Percentiles rank a stretch among this genome's conserved stretches.
Conservation (phyloP, 2,329 filamentous ascomycete species). For the Myriosclerotinia curreyana region DNA sequence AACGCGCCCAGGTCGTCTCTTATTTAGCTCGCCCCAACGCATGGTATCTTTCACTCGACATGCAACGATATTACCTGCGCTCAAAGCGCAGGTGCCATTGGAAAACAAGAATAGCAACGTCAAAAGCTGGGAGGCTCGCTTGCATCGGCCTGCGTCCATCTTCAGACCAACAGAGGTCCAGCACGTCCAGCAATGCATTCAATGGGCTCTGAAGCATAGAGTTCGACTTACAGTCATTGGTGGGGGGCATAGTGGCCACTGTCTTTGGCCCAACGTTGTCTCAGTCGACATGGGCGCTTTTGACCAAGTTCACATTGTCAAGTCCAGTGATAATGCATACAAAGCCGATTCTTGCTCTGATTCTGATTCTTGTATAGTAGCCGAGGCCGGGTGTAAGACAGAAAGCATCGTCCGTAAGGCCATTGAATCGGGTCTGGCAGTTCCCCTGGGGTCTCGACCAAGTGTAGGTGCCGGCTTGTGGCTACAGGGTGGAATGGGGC, state of each 20-base stretch:
- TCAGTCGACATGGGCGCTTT: constrained; percentile 59
- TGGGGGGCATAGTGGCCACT: constrained; percentile 60
- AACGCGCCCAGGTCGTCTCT: constrained; percentile 41
- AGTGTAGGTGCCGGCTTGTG: constrained; percentile 62
- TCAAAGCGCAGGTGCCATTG: constrained; percentile 43
- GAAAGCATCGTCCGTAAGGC: constrained; percentile 49
- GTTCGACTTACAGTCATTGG: constrained; percentile 51
- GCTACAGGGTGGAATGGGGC: constrained; percentile 63
- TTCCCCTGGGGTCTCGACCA: constrained; percentile 59
- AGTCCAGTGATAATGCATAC: constrained; percentile 23
- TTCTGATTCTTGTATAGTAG: constrained; percentile 46
- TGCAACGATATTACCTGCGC: constrained; percentile 45
- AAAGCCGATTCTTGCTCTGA: constrained; percentile 23
- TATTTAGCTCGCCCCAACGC: constrained; percentile 49
- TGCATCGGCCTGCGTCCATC: constrained; percentile 45
- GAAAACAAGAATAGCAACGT: constrained; percentile 38
- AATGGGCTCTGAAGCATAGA: constrained; percentile 51
- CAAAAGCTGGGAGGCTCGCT: constrained; percentile 53
- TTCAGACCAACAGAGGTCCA: constrained; percentile 46
- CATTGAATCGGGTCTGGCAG: constrained; percentile 49
- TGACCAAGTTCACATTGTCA: constrained; percentile 47
- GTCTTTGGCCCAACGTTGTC: constrained; percentile 51
- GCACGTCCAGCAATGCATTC: constrained; percentile 54
- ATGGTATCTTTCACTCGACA: constrained; percentile 52
- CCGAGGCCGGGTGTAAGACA: constrained; percentile 54